Base-by-base conservation (phyloP, 2,329 filamentous ascomycete genomes). In the Pseudogymnoascus sp. region DNA sequence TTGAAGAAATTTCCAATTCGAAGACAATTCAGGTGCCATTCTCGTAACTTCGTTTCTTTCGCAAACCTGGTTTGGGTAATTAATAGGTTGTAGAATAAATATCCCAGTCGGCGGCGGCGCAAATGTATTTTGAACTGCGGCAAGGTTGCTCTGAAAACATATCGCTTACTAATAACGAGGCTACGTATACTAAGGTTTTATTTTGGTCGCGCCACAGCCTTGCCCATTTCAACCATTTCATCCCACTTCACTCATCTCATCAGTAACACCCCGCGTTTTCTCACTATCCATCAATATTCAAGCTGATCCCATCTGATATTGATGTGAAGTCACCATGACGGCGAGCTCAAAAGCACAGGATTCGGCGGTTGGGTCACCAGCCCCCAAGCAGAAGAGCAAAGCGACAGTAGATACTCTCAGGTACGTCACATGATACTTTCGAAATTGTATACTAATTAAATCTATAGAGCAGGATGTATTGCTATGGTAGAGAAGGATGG, bases 401-500 rank as follows among this genome's bases (percentile, higher is more conserved):
- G 92, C 93, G 69, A 97, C 92, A 37, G 79, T 95, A 65, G 88
- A 91, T 69, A 93, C 92, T 31, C 81, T 97, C 69, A 84, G 85
- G 89, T 90, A 80, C 71, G 85, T 78, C 68, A 66, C 61, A 43
- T 41, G 59, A 60, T 38, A 23, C 35, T 25, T 40, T 31, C 35
- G 18, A 60, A 23, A 60, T 38, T 16, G 8, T 38, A 60, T 11
- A 43, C 41, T 45, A 14, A 45, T 35, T 55, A 6, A 21, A 45
- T 11, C 14, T 65, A 55, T 60, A 74, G 72, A 43, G 68, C 70
- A 64, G 72, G 72, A 65, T 74, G 72, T 64, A 65, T 73, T 33
- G 72, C 72, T 62, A 72, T 73, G 70, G 72, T 74, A n/a, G 63
- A 69, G 35, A 73, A 74, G 81, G 92, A 96, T 75, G 91, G 91